Conservation (phyloP, 371 early-diverging fungal species). For the Mucor racemosus region DNA sequence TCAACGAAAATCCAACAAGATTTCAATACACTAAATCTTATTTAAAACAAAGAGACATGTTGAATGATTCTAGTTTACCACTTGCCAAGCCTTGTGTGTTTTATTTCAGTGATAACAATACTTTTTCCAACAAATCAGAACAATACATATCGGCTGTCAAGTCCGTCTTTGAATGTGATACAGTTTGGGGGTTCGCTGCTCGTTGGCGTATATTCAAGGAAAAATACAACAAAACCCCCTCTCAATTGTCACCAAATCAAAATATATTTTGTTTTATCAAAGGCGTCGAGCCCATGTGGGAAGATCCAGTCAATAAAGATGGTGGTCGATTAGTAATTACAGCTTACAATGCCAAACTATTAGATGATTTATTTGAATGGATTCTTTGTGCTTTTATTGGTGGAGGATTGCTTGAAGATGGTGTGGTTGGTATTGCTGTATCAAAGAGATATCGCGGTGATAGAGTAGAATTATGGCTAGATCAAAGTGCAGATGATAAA, state of each 20-base stretch:
- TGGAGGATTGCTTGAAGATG: slow-evolving; percentile 42
- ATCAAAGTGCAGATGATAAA: slow-evolving; percentile 25
- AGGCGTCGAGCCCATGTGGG: slow-evolving; percentile 67
- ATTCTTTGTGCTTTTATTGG: slow-evolving; percentile 58
- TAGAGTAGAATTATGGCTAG: slow-evolving; percentile 65
- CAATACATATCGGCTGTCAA: slow-evolving; percentile 54
- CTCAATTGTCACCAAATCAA: slow-evolving; percentile 50
- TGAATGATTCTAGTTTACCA: slow-evolving; percentile 25
- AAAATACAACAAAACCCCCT: slow-evolving; percentile 35
- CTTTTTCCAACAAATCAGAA: slow-evolving; percentile 35
- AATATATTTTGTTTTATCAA: slow-evolving; percentile 62
- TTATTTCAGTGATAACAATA: slow-evolving; percentile 57
- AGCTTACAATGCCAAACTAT: not conserved
- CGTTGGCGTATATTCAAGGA: slow-evolving; percentile 59
- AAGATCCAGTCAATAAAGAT: slow-evolving; percentile 56
- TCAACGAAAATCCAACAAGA: slow-evolving; percentile 39
- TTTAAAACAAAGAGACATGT: slow-evolving; percentile 25
- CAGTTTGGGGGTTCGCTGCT: slow-evolving; percentile 58
- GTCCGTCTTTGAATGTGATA: slow-evolving; percentile 52
- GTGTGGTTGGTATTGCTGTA: slow-evolving; percentile 47
- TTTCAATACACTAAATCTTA: slow-evolving; percentile 33
- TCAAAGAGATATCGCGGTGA: slow-evolving; percentile 55
- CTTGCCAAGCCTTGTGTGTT: slow-evolving; percentile 34
- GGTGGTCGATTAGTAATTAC: slow-evolving; percentile 55
- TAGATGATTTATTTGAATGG: slow-evolving; percentile 60